phyloP scores from a whole-genome alignment of 1,284 basidiomycete genomes.

The Leccinum fuscescens region DNA sequence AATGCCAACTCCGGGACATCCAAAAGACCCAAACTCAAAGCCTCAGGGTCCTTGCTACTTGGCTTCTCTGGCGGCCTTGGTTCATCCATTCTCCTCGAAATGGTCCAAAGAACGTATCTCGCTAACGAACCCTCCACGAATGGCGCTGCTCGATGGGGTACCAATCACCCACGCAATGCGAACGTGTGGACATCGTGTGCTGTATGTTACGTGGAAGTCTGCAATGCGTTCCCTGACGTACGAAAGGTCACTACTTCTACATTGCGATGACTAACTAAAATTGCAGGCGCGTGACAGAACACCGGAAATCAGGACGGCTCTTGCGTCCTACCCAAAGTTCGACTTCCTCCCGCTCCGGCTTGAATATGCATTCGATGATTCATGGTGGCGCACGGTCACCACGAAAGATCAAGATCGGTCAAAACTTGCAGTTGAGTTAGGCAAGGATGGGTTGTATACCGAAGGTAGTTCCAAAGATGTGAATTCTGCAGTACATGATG shows the following conservation, averaged over 20 bases:
- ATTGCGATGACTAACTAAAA: slow-evolving; percentile 16
- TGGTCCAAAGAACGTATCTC: slow-evolving; percentile 64
- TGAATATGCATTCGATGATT: slow-evolving; percentile 69
- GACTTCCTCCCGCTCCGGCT: slow-evolving; percentile 61
- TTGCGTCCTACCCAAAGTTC: slow-evolving; percentile 48
- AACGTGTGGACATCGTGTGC: slow-evolving; percentile 60
- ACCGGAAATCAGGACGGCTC: slow-evolving; percentile 45
- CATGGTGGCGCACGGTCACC: slow-evolving; percentile 59
- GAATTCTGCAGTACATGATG: background rate
- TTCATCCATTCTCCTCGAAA: slow-evolving; percentile 69
- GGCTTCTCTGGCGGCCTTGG: slow-evolving; percentile 75
- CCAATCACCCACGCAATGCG: slow-evolving; percentile 62
- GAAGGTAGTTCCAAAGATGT: slow-evolving; percentile 23
- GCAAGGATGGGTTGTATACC: slow-evolving; percentile 45
- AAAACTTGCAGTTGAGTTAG: slow-evolving; percentile 44
- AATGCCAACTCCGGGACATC: slow-evolving; percentile 42
- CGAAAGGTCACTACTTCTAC: slow-evolving; percentile 26
- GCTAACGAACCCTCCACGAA: slow-evolving; percentile 29
- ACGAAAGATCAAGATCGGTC: slow-evolving; percentile 25
- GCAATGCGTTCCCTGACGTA: slow-evolving; percentile 60
- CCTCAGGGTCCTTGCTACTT: slow-evolving; percentile 63
- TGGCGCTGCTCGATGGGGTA: slow-evolving; percentile 48
- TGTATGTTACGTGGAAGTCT: slow-evolving; percentile 71
- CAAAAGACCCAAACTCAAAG: slow-evolving; percentile 55
- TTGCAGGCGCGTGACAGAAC: slow-evolving; percentile 55